These are phyloP conservation scores for Populus deltoides DNA, from an alignment of 345 rosid species.

Conservation along the genomic window DNA sequence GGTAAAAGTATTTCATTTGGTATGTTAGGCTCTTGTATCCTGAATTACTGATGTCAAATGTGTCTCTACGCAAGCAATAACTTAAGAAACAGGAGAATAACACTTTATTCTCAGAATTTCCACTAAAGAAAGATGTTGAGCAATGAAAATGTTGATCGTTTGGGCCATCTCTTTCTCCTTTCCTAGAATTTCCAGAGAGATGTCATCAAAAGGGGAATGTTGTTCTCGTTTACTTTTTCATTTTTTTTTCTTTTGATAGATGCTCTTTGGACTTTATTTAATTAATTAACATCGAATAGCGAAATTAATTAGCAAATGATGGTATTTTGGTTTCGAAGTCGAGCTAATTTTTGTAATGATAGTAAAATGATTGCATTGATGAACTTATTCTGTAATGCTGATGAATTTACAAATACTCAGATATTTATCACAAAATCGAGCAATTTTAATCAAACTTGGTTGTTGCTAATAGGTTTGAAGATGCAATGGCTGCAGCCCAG, in stretches of 20 bases:
- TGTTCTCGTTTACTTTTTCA: background rate
- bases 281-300: background rate
- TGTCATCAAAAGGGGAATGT: background rate
- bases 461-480: constrained; percentile 57
- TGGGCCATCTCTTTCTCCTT: background rate
- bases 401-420: background rate
- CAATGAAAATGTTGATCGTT: background rate
- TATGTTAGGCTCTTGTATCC: background rate
- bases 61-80: background rate
- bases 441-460: background rate
- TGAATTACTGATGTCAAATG: background rate
- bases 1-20: constrained; percentile 1
- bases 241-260: too few relatives aligned
- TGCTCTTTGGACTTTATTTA: background rate
- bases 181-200: background rate
- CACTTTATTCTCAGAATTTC: background rate
- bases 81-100: background rate
- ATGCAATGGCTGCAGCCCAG: constrained; percentile 60
- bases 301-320: background rate
- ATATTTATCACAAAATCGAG: background rate
- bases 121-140: background rate
- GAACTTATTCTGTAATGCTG: background rate
- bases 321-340: background rate
- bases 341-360: background rate
- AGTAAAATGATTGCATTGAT: background rate